Evolutionary conservation across 257 asterid genomes (phyloP).

Genomic region (Nicotiana tomentosiformis): DNA sequence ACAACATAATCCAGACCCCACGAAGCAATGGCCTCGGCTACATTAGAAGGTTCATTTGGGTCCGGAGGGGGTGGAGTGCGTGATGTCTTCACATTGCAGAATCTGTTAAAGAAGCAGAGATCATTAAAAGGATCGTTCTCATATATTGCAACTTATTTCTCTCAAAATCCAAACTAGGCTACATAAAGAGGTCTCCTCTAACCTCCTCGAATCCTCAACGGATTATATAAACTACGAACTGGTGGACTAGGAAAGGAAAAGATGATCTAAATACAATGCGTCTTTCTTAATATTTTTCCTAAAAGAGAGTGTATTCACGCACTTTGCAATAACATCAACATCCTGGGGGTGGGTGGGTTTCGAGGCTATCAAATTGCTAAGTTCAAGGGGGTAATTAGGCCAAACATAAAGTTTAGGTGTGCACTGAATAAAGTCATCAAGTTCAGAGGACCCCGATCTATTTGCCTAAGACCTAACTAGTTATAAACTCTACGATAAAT

Average conservation of each 20-base stretch:
- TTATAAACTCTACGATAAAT: too few relatives aligned
- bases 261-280: background rate
- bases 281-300: too few relatives aligned
- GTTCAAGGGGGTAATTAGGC: too few relatives aligned
- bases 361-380: too few relatives aligned
- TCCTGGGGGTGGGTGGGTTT: too few relatives aligned
- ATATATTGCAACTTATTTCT: background rate
- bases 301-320: too few relatives aligned
- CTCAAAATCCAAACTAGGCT: background rate
- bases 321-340: too few relatives aligned
- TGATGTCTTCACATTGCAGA: conserved; percentile 99
- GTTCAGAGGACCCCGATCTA: too few relatives aligned
- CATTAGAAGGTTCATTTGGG: conserved; percentile 86
- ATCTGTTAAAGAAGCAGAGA: conserved; percentile 36
- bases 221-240: background rate
- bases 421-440: too few relatives aligned
- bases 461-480: too few relatives aligned
- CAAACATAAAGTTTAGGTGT: too few relatives aligned
- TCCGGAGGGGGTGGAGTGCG: conserved; percentile 98
- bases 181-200: background rate
- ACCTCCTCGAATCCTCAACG: background rate
- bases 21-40: conserved; percentile 98
- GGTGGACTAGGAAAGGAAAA: background rate
- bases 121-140: background rate
- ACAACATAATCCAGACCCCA: conserved; percentile 99